Evolutionary conservation across 164 flowering plant genomes (phyloP), one percentile per base, ranked within the genome.

Genomic region (Magnolia kwangsiensis): DNA sequence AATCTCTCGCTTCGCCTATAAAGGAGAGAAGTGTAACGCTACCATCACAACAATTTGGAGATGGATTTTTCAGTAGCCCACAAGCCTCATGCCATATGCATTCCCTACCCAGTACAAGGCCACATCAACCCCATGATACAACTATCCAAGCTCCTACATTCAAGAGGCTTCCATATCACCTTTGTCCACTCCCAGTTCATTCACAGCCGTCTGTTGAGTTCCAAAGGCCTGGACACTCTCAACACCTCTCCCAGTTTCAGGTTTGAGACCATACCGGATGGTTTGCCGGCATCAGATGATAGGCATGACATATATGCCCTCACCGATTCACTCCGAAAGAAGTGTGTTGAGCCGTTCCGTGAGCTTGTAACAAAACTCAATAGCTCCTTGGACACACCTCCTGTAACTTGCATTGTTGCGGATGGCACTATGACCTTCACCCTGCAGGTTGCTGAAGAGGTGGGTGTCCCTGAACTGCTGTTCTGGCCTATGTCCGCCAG

Each of bases 401-500:
- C 81, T 0, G 89, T 88, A 5, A 79, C 77, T 1, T 85, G 90
- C 65, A 79, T 88, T 2, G 73, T 87, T 2, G 77, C 88, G 2
- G 90, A 87, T 63, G 85, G 84, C 0, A 18, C 29, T 72, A 85
- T 90, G 94, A 76, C 71, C 55, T 89, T 86, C 76, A 81, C 88
- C 3, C 71, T 83, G 3, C 74, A 80, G 24, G 90, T 80, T 3
- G 90, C 87, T 18, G 74, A 80, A 2, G 80, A 86, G 50, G 49
- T 86, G 0, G 82, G 83, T 20, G 55, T 90, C 27, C 91, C 87
- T 1, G 78, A 72, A 0, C 83, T 82, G 0, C 7, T 80, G 16
- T 78, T 87, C 5, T 87, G 86, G 85, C 82, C 91, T 0, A 67
- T 83, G 0, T 80, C 86, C 61, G 91, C 84, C 1, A 84, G 87